Conservation (phyloP, 768 basidiomycete species). For the Floccularia luteovirens region DNA sequence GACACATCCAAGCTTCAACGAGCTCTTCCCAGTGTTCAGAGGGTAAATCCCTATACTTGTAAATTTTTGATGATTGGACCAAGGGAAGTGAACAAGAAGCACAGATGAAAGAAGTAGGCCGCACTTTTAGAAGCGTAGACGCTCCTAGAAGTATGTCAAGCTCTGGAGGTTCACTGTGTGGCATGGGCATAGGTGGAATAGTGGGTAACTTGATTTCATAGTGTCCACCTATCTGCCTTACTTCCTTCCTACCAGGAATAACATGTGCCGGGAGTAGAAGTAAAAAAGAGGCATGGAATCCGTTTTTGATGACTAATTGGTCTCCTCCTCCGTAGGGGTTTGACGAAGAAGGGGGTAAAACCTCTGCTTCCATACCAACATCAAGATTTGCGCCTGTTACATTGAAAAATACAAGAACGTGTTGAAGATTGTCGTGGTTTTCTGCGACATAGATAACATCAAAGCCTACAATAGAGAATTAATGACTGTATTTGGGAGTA, state of each 20-base stretch:
- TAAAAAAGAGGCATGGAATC: constrained; percentile 46
- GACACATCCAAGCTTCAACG: constrained; percentile 98
- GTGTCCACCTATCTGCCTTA: constrained; percentile 47
- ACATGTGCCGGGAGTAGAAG: constrained; percentile 51
- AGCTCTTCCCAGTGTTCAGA: constrained; percentile 98
- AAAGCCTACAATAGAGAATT: constrained; percentile 20
- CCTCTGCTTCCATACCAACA: constrained; percentile 57
- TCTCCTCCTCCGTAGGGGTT: constrained; percentile 36
- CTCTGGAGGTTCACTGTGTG: constrained; percentile 18
- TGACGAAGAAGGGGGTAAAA: constrained; percentile 40
- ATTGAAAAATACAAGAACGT: constrained; percentile 69
- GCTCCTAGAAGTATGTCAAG: constrained; percentile 55
- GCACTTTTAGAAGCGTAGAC: constrained; percentile 43
- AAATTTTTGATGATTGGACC: constrained; percentile 43
- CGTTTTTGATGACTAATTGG: constrained; percentile 56
- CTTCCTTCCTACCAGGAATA: constrained; percentile 51
- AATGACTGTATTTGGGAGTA: neutral
- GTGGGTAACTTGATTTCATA: constrained; percentile 68
- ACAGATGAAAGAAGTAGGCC: constrained; percentile 67
- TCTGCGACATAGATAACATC: constrained; percentile 55
- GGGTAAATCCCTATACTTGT: constrained; percentile 75
- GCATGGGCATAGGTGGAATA: constrained; percentile 13
- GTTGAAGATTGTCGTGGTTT: constrained; percentile 80
- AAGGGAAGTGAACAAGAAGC: constrained; percentile 74
- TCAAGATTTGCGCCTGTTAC: constrained; percentile 41